Evolutionary conservation across 2,329 filamentous ascomycete species (phyloP), one percentile per base, ranked within the genome.

Genomic region (Cladosporium sp.): DNA sequence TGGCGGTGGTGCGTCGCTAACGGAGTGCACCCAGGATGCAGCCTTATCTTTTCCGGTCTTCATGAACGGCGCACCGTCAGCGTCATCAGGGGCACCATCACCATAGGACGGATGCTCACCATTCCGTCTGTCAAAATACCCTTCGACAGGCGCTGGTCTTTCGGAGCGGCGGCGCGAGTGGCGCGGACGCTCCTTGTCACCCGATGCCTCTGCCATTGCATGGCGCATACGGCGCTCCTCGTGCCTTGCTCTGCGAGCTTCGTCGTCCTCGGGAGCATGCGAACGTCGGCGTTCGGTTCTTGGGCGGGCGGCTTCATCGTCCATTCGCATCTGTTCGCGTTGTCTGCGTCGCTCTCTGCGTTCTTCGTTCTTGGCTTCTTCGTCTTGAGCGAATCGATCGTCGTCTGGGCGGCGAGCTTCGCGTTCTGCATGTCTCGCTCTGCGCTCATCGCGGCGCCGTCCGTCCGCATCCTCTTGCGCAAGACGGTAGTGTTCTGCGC

Each of bases 91-190:
- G 58, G 59, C 61, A 44, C 67, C 72, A 70, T 73, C 73, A 71
- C 71, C 70, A 67, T 69, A 62, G 57, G 67, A 68, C 64, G 69
- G 66, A 53, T 69, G 73, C 69, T 74, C 71, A 71, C 72, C 72
- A 69, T 81, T 81, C 71, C 80, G 80, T 67, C 75, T 72, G 70
- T 81, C 79, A 69, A 80, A 81, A 74, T 81, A 81, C 67, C 80
- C 80, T 49, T 72, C 75, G 58, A 77, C 77, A 66, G 78, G 76
- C 57, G 78, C 76, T 14, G 72, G 72, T 67, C 77, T 69, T 28
- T 74, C 72, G 29, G 72, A 72, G 61, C 70, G 72, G 26, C 72
- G 73, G 29, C 71, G 72, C 23, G 74, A 75, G 37, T 72, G 67
- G 26, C 73, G 68, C 16, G 71, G 70, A 28, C 72, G 70, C 46